Conservation (phyloP, 2,329 filamentous ascomycete genomes). For the Fusarium cyanostomum region DNA sequence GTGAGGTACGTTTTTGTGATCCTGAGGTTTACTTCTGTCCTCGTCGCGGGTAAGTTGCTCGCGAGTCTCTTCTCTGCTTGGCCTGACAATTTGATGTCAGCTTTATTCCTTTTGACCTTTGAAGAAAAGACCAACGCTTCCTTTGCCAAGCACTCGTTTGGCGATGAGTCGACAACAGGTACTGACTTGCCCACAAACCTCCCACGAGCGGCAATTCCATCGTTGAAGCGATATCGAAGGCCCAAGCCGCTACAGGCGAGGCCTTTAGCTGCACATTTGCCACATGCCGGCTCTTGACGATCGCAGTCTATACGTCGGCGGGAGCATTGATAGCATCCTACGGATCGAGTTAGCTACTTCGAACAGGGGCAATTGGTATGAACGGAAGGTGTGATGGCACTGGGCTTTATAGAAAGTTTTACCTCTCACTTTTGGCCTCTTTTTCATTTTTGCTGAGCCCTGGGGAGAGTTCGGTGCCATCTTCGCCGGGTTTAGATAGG, state of each 20-base stretch:
- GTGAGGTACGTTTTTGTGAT: not conserved
- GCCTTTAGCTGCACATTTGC: slow-evolving; percentile 33
- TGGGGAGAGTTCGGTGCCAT: slow-evolving; percentile 11
- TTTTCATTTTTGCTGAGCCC: slow-evolving; percentile 14
- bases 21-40: too few species aligned
- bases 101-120: not conserved
- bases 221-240: slow-evolving; percentile 36
- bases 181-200: slow-evolving; percentile 34
- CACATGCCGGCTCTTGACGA: slow-evolving; percentile 32
- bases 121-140: not conserved
- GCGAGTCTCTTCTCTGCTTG: rapidly evolving
- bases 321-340: slow-evolving; percentile 39
- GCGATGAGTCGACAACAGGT: slow-evolving; percentile 3
- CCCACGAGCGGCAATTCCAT: slow-evolving; percentile 35
- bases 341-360: not conserved
- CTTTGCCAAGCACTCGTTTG: not conserved
- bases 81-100: not conserved
- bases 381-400: too few species aligned
- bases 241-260: slow-evolving; percentile 35
- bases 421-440: slow-evolving; percentile 33
- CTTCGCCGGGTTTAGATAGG: not conserved
- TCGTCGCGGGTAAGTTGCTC: too few species aligned
- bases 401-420: not conserved
- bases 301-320: slow-evolving; percentile 40
- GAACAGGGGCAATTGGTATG: not conserved